Percentiles rank a stretch among this genome's conserved stretches.
These are phyloP conservation scores for Lasiosphaeria hispida DNA, from an alignment of 495 filamentous ascomycete genomes.

Conservation along the genomic window DNA sequence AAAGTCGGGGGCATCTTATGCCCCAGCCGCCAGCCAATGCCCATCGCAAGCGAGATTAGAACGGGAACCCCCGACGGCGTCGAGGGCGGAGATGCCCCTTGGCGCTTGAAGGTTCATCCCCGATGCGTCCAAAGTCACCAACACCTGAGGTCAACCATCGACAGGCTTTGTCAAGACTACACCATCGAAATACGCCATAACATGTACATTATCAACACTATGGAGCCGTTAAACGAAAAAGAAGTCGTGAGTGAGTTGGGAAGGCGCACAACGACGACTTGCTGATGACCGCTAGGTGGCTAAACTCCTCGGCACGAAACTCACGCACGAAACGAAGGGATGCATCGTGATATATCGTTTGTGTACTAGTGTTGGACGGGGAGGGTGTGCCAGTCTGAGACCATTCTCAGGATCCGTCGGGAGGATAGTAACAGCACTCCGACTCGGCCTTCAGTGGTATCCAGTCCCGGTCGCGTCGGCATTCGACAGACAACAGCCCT, in stretches of 20 bases:
- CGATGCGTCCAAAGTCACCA: background rate
- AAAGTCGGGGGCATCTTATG: too few relatives aligned
- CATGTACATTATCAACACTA: background rate
- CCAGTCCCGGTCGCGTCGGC: too few relatives aligned
- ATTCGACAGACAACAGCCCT: too few relatives aligned
- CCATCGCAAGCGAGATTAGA: background rate
- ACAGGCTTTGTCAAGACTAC: background rate
- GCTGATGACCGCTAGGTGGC: too few relatives aligned
- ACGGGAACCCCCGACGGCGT: background rate
- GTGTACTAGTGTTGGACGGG: too few relatives aligned
- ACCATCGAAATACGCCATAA: conserved; percentile 2
- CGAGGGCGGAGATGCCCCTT: background rate
- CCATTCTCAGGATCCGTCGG: too few relatives aligned
- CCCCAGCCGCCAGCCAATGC: background rate
- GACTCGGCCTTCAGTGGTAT: too few relatives aligned
- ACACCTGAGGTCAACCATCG: background rate
- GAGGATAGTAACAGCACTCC: too few relatives aligned
- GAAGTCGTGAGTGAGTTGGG: background rate
- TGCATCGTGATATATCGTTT: too few relatives aligned
- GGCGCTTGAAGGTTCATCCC: background rate
- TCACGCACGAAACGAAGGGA: too few relatives aligned
- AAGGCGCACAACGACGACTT: background rate
- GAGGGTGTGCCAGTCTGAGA: too few relatives aligned
- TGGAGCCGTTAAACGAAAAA: background rate
- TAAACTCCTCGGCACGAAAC: too few relatives aligned